Conservation (phyloP, 805 yeast genomes). For the Candida namnaoensis region DNA sequence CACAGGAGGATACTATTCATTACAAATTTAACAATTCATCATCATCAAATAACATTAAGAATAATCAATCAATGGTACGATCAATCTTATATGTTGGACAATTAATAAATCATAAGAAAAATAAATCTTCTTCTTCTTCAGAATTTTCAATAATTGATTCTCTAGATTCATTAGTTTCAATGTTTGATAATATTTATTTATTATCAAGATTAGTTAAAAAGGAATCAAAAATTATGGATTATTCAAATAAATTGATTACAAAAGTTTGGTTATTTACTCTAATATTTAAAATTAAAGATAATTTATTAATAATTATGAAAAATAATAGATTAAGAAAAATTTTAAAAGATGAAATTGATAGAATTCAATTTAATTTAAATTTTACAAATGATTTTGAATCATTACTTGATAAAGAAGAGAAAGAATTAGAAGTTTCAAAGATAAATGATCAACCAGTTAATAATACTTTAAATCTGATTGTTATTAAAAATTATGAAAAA, state of each 20-base stretch:
- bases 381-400: background rate
- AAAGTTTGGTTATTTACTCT: conserved; percentile 12
- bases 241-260: conserved; percentile 3
- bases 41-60: background rate
- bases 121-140: background rate
- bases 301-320: conserved; percentile 2
- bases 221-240: conserved; percentile 2
- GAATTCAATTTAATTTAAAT: conserved; percentile 1
- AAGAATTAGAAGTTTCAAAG: too few species aligned
- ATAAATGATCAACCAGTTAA: background rate
- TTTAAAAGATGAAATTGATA: conserved; percentile 3
- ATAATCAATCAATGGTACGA: conserved; percentile 5
- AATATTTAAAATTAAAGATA: conserved; percentile 6
- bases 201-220: conserved; percentile 7
- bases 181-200: conserved; percentile 10
- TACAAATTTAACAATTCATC: too few species aligned
- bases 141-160: conserved; percentile 1
- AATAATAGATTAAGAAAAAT: conserved; percentile 1
- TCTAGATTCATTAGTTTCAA: conserved; percentile 7
- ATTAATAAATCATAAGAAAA: conserved; percentile 2
- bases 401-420: too few species aligned
- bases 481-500: conserved; percentile 5
- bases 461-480: background rate
- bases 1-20: too few species aligned
- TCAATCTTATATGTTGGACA: conserved; percentile 9